A percentile compares a stretch with the other conserved stretches of the same genome.
Conservation (phyloP, 495 filamentous ascomycete genomes). For the Lophiotrema nucula region DNA sequence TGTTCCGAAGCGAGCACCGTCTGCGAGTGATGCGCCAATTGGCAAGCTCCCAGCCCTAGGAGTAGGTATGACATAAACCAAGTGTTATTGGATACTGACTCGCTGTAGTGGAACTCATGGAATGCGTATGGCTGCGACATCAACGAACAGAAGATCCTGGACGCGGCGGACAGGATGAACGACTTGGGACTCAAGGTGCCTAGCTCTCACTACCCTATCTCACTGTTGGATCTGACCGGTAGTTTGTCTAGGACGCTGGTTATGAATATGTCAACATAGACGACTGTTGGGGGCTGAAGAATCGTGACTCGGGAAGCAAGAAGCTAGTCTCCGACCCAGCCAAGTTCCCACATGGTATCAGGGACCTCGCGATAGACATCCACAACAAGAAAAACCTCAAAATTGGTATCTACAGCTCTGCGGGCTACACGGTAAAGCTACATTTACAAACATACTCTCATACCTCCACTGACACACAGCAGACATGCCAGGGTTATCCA, state of each 20-base stretch:
- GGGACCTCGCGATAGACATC: slow-evolving; percentile 31
- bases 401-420: slow-evolving; percentile 44
- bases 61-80: too few relatives aligned
- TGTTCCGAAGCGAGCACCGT: too few relatives aligned
- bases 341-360: slow-evolving; percentile 39
- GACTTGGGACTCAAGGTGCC: slow-evolving; percentile 36
- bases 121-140: slow-evolving; percentile 43
- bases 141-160: slow-evolving; percentile 36
- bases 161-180: slow-evolving; percentile 34
- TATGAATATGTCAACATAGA: slow-evolving; percentile 41
- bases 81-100: too few relatives aligned
- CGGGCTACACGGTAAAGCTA: slow-evolving; percentile 44
- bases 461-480: slow-evolving; percentile 20
- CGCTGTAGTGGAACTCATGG: slow-evolving; percentile 54
- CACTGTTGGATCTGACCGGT: background rate
- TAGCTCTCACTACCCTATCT: background rate
- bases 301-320: slow-evolving; percentile 36
- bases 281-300: slow-evolving; percentile 39
- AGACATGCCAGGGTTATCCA: slow-evolving; percentile 63
- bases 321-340: slow-evolving; percentile 55
- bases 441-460: background rate
- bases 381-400: slow-evolving; percentile 39
- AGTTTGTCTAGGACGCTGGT: slow-evolving; percentile 29
- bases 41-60: slow-evolving; percentile 58
- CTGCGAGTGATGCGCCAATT: too few relatives aligned